Percentiles rank a stretch among this genome's conserved stretches.
These are phyloP conservation scores for Clohesyomyces aquaticus DNA, from an alignment of 495 filamentous ascomycete species.

Conservation along the genomic window DNA sequence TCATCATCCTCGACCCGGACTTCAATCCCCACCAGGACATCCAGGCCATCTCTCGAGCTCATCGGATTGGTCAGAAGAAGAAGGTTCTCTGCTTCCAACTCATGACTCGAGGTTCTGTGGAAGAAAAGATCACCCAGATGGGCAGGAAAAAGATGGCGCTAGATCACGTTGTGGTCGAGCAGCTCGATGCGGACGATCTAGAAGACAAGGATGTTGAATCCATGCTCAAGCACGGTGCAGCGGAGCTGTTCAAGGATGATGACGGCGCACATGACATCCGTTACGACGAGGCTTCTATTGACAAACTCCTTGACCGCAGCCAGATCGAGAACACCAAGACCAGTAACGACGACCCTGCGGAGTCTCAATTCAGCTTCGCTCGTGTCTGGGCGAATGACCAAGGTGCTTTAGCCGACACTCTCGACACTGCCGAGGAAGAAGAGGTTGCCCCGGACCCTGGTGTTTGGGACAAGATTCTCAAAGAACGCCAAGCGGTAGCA, in stretches of 20 bases:
- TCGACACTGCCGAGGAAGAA: constrained; percentile 58
- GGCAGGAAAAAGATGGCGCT: constrained; percentile 94
- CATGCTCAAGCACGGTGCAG: constrained; percentile 84
- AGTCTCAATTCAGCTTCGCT: constrained; percentile 85
- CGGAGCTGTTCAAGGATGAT: constrained; percentile 81
- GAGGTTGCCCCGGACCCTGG: constrained; percentile 54
- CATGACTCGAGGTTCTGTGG: constrained; percentile 82
- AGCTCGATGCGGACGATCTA: constrained; percentile 78
- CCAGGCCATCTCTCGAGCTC: constrained; percentile 89
- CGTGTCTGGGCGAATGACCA: constrained; percentile 90
- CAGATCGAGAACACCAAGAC: constrained; percentile 72
- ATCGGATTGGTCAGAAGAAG: constrained; percentile 93
- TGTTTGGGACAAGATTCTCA: constrained; percentile 87
- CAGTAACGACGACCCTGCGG: constrained; percentile 61
- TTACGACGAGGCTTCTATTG: constrained; percentile 80
- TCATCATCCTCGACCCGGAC: constrained; percentile 97
- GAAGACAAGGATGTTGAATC: constrained; percentile 78
- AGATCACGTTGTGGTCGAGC: constrained; percentile 91
- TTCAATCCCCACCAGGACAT: constrained; percentile 99
- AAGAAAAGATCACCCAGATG: constrained; percentile 96
- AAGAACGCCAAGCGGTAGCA: constrained; percentile 77
- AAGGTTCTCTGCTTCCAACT: constrained; percentile 95
- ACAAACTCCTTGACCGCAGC: constrained; percentile 85
- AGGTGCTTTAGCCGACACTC: constrained; percentile 61
- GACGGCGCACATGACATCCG: constrained; percentile 65